Evolutionary conservation across 2,329 filamentous ascomycete species (phyloP).

Genomic region (Diplodia scrobiculata): DNA sequence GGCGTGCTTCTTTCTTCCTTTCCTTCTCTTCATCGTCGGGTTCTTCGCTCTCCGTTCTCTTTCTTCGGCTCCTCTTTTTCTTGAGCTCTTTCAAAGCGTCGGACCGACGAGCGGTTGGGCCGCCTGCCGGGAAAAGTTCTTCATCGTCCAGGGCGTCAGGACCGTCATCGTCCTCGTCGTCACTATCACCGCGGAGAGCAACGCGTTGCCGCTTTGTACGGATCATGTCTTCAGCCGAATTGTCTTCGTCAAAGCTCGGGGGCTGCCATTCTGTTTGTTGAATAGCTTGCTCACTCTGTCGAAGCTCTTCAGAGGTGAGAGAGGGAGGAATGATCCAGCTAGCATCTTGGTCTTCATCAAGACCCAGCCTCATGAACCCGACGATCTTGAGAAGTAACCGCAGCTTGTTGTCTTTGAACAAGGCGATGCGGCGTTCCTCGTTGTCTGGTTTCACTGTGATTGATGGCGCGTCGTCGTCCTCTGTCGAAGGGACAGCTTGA

Average conservation of each 20-base stretch:
- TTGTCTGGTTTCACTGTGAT: constrained; percentile 61
- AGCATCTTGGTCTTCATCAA: constrained; percentile 73
- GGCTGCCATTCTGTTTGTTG: constrained; percentile 77
- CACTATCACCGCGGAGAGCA: constrained; percentile 45
- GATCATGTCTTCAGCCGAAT: constrained; percentile 75
- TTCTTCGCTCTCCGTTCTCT: constrained; percentile 50
- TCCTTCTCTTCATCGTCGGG: constrained; percentile 63
- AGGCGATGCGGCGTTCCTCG: constrained; percentile 67
- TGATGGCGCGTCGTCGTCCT: constrained; percentile 49
- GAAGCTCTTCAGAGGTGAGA: constrained; percentile 65
- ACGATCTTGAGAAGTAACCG: constrained; percentile 79
- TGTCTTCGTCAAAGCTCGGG: constrained; percentile 65
- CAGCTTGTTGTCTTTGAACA: constrained; percentile 88
- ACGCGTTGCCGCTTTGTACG: constrained; percentile 62
- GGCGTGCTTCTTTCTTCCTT: constrained; percentile 62
- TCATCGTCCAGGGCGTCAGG: constrained; percentile 62
- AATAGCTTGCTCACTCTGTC: constrained; percentile 70
- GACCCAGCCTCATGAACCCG: constrained; percentile 66
- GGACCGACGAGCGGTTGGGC: constrained; percentile 61
- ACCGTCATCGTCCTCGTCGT: constrained; percentile 66
- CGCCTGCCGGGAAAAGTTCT: constrained; percentile 67
- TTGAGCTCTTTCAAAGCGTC: constrained; percentile 58
- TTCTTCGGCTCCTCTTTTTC: constrained; percentile 63
- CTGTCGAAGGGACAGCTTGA: constrained; percentile 17
- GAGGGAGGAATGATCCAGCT: constrained; percentile 74